A percentile compares a stretch with the other conserved stretches of the same genome.
These are phyloP conservation scores for Neurospora sp. DNA, from an alignment of 495 filamentous ascomycete genomes.

Conservation along the genomic window DNA sequence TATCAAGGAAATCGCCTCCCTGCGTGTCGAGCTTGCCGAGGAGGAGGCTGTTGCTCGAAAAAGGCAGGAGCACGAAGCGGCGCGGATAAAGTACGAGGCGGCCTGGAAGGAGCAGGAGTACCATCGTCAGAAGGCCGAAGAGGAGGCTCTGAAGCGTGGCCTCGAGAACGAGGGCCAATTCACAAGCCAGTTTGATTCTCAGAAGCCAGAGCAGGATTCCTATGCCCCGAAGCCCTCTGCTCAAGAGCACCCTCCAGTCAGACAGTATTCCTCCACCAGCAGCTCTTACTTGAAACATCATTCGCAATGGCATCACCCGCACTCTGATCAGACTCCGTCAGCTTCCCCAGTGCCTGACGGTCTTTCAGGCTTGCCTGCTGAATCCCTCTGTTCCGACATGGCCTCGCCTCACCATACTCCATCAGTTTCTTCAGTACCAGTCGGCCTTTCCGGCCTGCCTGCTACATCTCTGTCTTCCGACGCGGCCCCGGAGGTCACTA, in stretches of 20 bases:
- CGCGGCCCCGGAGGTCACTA: neutral
- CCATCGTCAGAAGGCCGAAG: neutral
- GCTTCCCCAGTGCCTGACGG: neutral
- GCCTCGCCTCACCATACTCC: no score
- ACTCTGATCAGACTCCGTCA: rapidly evolving
- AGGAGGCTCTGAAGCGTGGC: neutral
- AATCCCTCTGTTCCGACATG: neutral
- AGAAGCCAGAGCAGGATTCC: neutral
- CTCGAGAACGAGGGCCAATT: neutral
- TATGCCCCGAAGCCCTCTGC: neutral
- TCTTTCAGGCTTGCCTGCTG: neutral
- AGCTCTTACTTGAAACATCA: neutral
- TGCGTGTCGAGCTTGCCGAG: neutral
- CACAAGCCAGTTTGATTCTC: neutral
- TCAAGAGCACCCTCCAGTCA: neutral
- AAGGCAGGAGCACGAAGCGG: neutral
- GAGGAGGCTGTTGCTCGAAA: neutral
- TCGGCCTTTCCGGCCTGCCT: neutral
- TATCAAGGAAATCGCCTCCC: neutral
- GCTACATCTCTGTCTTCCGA: neutral
- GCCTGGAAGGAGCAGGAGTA: neutral
- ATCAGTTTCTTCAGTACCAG: neutral
- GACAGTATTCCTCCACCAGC: rapidly evolving
- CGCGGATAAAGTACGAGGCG: neutral
- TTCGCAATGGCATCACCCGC: neutral